Conservation (phyloP, 208 protist species). For the Acanthamoeba sp. region DNA sequence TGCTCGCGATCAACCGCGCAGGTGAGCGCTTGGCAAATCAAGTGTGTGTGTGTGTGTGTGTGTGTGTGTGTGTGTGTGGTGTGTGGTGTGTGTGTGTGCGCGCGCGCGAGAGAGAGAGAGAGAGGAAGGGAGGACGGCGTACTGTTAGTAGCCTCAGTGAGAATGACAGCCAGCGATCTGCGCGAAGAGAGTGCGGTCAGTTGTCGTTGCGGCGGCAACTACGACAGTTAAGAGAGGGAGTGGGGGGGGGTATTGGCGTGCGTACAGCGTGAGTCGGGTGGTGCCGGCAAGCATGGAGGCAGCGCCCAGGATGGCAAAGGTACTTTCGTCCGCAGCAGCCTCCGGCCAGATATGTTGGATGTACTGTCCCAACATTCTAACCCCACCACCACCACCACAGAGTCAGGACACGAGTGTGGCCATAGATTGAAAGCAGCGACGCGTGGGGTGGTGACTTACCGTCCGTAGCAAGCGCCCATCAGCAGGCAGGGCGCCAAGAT, state of each 20-base stretch:
- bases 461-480: slow-evolving; percentile 33
- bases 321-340: slow-evolving; percentile 20
- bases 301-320: slow-evolving; percentile 23
- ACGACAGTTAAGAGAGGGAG: neutral
- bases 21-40: too few species aligned
- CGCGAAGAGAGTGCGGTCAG: neutral
- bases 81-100: too few species aligned
- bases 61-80: too few species aligned
- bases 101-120: too few species aligned
- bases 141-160: slow-evolving; percentile 48
- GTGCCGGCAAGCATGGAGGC: slow-evolving; percentile 53
- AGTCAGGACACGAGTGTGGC: neutral
- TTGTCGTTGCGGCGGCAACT: neutral
- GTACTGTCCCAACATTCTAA: slow-evolving; percentile 50
- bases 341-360: slow-evolving; percentile 39
- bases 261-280: slow-evolving; percentile 32
- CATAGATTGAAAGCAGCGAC: neutral
- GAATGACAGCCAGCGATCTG: slow-evolving; percentile 40
- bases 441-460: neutral
- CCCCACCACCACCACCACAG: neutral
- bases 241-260: neutral
- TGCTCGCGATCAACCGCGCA: neutral
- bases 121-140: neutral
- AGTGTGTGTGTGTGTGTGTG: too few species aligned
- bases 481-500: slow-evolving; percentile 35